Evolutionary conservation across 2,329 filamentous ascomycete genomes (phyloP), one percentile per base, ranked within the genome.

Genomic region (Cladosporium halotolerans): DNA sequence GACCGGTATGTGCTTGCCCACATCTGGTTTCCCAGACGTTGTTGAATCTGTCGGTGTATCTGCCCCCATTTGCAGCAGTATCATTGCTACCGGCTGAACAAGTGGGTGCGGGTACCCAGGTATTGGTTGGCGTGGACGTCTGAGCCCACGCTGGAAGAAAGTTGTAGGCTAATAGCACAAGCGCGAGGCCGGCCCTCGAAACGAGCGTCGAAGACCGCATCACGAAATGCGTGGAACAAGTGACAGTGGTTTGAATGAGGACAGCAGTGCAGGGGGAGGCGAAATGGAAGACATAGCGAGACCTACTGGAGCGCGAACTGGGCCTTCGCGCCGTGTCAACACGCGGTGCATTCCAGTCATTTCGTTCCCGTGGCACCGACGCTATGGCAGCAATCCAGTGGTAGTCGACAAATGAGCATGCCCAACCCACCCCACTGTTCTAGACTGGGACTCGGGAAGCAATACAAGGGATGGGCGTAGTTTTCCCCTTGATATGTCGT

Each of bases 341-440:
- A 62, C 56, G 51, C 45, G 42, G 31, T 57, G 55, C 62, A 64
- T 64, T 64, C 62, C 62, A 59, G 58, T 62, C 57, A 63, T 61
- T 46, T 58, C 54, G 51, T 44, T 40, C 40, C 50, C 38, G 28
- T 33, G 38, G 38, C 16, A 18, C 47, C 47, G 28, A 50, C 28
- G 11, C 14, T 19, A 31, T 31, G 31, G 39, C 31, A 28, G 19
- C 47, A 50, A 50, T 50, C 39, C 47, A 43, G 23, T 28, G 45
- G 45, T 11, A 38, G 34, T 4, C 23, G 23, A 28, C 23, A 28
- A 28, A 28, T 28, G 23, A 28, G 23, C 23, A 4, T 28, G 23
- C 23, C 23, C 23, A 28, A 5, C 23, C 23, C 23, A 18, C 16
- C 2, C 23, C 23, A 7, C 23, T 28, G 23, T 28, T 28, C 23